These are phyloP conservation scores for Magnaporthiopsis poae DNA, from an alignment of 2,329 filamentous ascomycete genomes.

Conservation along the genomic window DNA sequence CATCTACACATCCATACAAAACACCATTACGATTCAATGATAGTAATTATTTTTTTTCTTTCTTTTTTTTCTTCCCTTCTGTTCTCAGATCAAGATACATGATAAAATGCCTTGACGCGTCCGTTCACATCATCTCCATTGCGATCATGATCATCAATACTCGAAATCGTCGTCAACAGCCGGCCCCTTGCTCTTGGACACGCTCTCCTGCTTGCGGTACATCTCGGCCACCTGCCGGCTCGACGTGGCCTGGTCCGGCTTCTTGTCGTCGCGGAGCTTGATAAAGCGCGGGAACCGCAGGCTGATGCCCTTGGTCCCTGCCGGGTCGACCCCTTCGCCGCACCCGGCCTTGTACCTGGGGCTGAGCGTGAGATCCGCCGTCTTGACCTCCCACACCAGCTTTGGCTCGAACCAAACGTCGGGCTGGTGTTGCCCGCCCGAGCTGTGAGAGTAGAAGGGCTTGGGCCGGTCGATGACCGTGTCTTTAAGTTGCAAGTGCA, in stretches of 20 bases:
- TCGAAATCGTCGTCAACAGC: conserved; percentile 95
- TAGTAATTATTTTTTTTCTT: too few relatives aligned
- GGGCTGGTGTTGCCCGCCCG: conserved; percentile 80
- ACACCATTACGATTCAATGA: too few relatives aligned
- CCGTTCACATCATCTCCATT: too few relatives aligned
- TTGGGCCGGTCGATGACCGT: conserved; percentile 83
- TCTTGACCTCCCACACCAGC: conserved; percentile 95
- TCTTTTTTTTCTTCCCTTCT: too few relatives aligned
- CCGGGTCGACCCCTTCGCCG: conserved; percentile 65
- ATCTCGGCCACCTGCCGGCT: conserved; percentile 86
- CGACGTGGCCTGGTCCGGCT: conserved; percentile 78
- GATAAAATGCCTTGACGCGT: too few relatives aligned
- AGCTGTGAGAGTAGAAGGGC: conserved; percentile 83
- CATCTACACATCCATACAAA: too few relatives aligned
- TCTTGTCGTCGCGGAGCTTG: conserved; percentile 87
- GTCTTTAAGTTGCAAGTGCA: conserved; percentile 65
- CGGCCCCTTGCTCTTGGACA: conserved; percentile 74
- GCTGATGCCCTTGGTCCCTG: conserved; percentile 64
- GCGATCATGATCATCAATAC: conserved; percentile 46
- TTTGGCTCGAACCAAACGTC: conserved; percentile 97
- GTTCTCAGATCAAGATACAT: too few relatives aligned
- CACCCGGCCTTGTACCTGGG: conserved; percentile 88
- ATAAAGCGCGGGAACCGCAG: conserved; percentile 90
- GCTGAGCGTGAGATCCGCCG: conserved; percentile 84
- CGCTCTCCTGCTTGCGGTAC: conserved; percentile 90